These are phyloP conservation scores for Pyropia yezoensis DNA, from an alignment of 23 red algal species.

Conservation along the genomic window DNA sequence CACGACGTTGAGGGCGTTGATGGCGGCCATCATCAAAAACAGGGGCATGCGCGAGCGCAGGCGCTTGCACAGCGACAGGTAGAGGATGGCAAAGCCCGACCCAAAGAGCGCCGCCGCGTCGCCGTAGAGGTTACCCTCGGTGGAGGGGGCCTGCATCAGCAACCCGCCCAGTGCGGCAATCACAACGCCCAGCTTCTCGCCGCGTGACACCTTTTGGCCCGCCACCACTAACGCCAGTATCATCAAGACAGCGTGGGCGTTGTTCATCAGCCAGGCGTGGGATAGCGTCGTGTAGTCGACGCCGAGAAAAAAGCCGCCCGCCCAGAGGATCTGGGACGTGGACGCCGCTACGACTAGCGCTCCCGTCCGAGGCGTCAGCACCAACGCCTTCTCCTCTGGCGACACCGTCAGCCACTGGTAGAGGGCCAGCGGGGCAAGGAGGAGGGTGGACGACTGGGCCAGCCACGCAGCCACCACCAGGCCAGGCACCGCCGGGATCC, in stretches of 20 bases:
- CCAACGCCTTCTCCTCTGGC: background rate
- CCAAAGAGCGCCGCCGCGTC: slow-evolving; percentile 22
- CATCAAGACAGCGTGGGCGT: slow-evolving; percentile 22
- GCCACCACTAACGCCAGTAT: background rate
- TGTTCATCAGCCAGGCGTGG: slow-evolving; percentile 38
- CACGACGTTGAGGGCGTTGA: slow-evolving; percentile 19
- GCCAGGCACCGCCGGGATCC: slow-evolving; percentile 37
- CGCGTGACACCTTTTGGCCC: slow-evolving; percentile 5
- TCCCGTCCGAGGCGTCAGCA: background rate
- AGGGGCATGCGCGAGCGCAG: slow-evolving; percentile 37
- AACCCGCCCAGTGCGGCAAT: slow-evolving; percentile 12
- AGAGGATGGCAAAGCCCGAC: slow-evolving; percentile 29
- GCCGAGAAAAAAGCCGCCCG: slow-evolving; percentile 29
- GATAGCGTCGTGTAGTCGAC: slow-evolving; percentile 36
- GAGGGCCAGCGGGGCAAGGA: slow-evolving; percentile 23
- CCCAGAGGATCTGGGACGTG: slow-evolving; percentile 33
- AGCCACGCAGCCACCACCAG: slow-evolving; percentile 27
- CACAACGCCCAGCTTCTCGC: slow-evolving; percentile 17
- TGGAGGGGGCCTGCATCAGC: slow-evolving; percentile 17
- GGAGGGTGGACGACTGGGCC: slow-evolving; percentile 16
- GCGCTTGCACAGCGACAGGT: slow-evolving; percentile 13
- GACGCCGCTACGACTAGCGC: slow-evolving; percentile 10
- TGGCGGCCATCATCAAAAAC: slow-evolving; percentile 47
- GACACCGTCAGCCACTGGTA: slow-evolving; percentile 16
- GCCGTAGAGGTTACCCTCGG: slow-evolving; percentile 2